Conservation (phyloP, 345 rosid genomes). For the Arabidopsis suecica region DNA sequence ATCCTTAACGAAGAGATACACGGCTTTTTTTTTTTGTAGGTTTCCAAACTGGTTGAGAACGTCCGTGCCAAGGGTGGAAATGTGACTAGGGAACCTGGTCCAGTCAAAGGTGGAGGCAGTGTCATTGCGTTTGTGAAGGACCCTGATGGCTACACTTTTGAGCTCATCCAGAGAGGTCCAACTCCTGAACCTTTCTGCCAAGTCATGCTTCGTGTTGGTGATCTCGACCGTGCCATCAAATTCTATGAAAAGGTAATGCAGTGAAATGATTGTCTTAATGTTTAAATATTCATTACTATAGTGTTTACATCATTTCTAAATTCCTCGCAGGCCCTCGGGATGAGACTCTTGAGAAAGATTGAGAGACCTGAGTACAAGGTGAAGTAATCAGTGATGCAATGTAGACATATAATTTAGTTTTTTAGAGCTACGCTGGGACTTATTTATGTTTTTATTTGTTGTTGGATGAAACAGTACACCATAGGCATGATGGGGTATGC, state of each 20-base stretch:
- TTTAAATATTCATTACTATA: neutral
- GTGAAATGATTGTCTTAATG: neutral
- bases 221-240: conserved; percentile 77
- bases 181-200: conserved; percentile 97
- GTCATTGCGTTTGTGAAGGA: conserved; percentile 92
- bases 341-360: conserved; percentile 71
- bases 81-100: conserved; percentile 89
- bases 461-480: conserved; percentile 59
- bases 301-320: neutral
- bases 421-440: neutral
- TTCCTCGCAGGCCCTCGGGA: conserved; percentile 75
- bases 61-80: conserved; percentile 79
- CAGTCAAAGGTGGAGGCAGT: conserved; percentile 81
- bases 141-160: conserved; percentile 92
- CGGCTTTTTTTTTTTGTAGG: conserved; percentile 46
- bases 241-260: conserved; percentile 85
- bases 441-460: neutral
- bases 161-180: conserved; percentile 84
- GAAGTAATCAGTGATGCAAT: conserved; percentile 4
- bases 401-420: neutral
- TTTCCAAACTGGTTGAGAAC: conserved; percentile 75
- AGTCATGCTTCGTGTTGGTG: conserved; percentile 96
- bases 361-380: conserved; percentile 90
- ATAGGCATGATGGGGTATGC: conserved; percentile 92
- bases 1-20: neutral